Evolutionary conservation across 164 flowering plant genomes (phyloP).

Genomic region (Piper longum): DNA sequence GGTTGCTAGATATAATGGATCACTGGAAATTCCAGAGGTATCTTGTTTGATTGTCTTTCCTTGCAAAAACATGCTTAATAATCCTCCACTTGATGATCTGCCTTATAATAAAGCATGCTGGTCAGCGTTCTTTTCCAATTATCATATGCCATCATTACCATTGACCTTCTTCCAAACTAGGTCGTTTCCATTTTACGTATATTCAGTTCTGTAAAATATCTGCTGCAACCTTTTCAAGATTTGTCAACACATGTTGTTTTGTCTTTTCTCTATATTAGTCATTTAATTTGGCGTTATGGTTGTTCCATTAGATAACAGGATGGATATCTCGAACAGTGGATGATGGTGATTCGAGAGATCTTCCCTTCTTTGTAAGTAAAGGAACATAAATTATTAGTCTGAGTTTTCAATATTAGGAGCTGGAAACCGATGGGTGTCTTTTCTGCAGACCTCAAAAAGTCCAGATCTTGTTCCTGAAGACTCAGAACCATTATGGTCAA

Average conservation of each 20-base stretch:
- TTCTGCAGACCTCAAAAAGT: constrained; percentile 47
- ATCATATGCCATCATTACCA: background rate
- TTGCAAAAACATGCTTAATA: background rate
- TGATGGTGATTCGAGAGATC: constrained; percentile 76
- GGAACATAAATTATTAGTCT: background rate
- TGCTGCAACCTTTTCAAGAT: background rate
- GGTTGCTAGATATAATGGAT: constrained; percentile 79
- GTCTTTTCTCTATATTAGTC: background rate
- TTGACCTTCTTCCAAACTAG: background rate
- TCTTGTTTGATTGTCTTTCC: background rate
- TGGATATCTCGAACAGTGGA: constrained; percentile 72
- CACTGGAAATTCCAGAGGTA: constrained; percentile 55
- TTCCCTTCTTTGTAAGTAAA: constrained; percentile 72
- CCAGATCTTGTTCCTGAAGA: constrained; percentile 82
- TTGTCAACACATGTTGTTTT: background rate
- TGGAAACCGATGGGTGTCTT: background rate
- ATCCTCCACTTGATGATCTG: background rate
- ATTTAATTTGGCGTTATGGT: background rate
- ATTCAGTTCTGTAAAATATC: background rate
- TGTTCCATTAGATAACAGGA: constrained; percentile 39
- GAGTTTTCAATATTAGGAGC: background rate
- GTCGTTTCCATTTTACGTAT: background rate
- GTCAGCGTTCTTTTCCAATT: too few relatives aligned
- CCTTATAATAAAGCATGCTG: too few relatives aligned
- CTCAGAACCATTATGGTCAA: constrained; percentile 41